phyloP scores from a whole-genome alignment of 2,329 filamentous ascomycete genomes.

The Trichoderma sp. region DNA sequence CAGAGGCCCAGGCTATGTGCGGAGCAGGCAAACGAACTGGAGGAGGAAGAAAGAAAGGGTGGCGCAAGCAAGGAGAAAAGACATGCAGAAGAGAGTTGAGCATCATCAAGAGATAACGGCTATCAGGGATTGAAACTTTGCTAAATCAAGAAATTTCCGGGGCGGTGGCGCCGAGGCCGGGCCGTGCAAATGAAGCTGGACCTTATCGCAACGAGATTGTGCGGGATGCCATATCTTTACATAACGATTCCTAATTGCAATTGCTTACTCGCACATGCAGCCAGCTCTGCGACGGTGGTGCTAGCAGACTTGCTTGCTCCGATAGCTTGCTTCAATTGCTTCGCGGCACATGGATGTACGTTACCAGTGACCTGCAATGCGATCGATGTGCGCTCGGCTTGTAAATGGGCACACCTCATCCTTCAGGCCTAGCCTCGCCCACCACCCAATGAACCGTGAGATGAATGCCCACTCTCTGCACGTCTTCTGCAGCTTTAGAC shows the following conservation, averaged over 20 bases:
- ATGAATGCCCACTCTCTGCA: constrained; percentile 7
- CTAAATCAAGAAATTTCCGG: constrained; percentile 22
- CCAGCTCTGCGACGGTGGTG: background rate
- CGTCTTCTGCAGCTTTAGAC: constrained; percentile 1
- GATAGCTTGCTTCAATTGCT: background rate
- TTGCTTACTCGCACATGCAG: background rate
- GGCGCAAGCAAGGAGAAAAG: constrained; percentile 10
- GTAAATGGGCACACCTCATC: background rate
- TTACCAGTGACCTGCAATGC: background rate
- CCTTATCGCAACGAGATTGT: background rate
- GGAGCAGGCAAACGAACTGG: background rate
- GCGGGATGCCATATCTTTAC: background rate
- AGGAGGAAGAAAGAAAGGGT: background rate
- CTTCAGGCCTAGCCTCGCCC: background rate
- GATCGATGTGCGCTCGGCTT: constrained; percentile 3
- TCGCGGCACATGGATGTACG: background rate
- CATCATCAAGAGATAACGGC: constrained; percentile 16
- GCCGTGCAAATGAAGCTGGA: background rate
- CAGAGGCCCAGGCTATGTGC: background rate
- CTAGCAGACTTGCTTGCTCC: background rate
- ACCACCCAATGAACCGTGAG: background rate
- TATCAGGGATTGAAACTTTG: constrained; percentile 17
- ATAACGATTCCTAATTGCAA: background rate
- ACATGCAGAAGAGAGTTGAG: background rate
- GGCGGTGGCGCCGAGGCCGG: constrained; percentile 21